Conservation (phyloP, 495 filamentous ascomycete genomes). For the Penicillium longicatenatum region DNA sequence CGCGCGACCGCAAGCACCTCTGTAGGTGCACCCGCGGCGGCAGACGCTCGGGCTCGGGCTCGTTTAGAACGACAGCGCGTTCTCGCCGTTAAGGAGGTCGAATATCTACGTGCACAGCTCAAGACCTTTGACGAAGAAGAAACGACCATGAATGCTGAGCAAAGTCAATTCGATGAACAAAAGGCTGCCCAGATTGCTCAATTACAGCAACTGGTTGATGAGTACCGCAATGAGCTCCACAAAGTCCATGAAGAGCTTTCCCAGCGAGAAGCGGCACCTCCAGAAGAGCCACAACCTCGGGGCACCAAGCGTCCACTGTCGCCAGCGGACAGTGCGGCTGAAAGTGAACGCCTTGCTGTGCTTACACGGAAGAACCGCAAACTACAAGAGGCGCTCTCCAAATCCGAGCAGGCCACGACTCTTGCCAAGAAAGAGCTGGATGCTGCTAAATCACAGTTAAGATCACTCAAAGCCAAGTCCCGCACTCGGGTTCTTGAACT, state of each 20-base stretch:
- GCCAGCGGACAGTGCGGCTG: constrained; percentile 67
- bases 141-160: constrained; percentile 71
- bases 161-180: constrained; percentile 69
- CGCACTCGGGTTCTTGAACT: constrained; percentile 85
- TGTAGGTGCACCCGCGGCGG: constrained; percentile 38
- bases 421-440: constrained; percentile 74
- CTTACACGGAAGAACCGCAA: constrained; percentile 81
- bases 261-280: constrained; percentile 52
- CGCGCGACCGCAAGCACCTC: constrained; percentile 41
- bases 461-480: constrained; percentile 68
- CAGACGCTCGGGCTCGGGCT: constrained; percentile 60
- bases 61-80: constrained; percentile 81
- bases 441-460: constrained; percentile 69
- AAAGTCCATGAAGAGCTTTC: constrained; percentile 70
- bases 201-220: constrained; percentile 82
- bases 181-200: constrained; percentile 76
- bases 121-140: constrained; percentile 92
- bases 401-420: constrained; percentile 63
- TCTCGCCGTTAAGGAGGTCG: constrained; percentile 86
- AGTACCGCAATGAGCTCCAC: constrained; percentile 83
- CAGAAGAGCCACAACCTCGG: constrained; percentile 35
- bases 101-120: constrained; percentile 88
- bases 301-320: constrained; percentile 45
- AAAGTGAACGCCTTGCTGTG: constrained; percentile 78
- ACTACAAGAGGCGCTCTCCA: constrained; percentile 73